A percentile compares a stretch with the other conserved stretches of the same genome.
These are phyloP conservation scores for Thelonectria discophora DNA, from an alignment of 2,329 filamentous ascomycete genomes.

Conservation along the genomic window DNA sequence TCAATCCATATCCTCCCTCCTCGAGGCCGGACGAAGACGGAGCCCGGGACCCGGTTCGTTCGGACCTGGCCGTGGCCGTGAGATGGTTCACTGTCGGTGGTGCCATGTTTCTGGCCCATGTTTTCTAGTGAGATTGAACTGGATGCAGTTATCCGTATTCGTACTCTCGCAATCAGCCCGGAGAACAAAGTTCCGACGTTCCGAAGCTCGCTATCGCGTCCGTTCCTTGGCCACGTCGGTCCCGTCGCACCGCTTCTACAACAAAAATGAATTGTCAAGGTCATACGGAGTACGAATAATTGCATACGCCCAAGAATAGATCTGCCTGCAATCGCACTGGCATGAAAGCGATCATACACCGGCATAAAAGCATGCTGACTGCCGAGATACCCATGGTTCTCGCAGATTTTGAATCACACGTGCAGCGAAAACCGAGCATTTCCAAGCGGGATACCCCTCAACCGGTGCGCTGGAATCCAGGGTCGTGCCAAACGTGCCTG, in stretches of 20 bases:
- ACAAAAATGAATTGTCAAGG: neutral
- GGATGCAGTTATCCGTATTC: neutral
- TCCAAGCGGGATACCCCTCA: neutral
- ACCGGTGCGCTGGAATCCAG: neutral
- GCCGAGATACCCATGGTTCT: neutral
- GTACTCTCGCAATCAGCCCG: neutral
- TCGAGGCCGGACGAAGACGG: neutral
- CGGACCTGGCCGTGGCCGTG: constrained; percentile 16
- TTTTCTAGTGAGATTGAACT: constrained; percentile 4
- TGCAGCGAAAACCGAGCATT: no score
- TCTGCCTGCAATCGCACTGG: neutral
- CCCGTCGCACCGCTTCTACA: constrained; percentile 1
- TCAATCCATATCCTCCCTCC: neutral
- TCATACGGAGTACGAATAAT: neutral
- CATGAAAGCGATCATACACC: neutral
- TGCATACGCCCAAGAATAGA: neutral
- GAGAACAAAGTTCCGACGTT: constrained; percentile 21
- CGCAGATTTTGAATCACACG: neutral
- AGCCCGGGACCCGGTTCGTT: neutral
- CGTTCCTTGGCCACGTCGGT: neutral
- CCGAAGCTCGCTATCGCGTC: constrained; percentile 35
- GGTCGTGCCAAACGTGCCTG: no score
- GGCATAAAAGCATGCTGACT: neutral
- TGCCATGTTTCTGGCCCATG: constrained; percentile 9
- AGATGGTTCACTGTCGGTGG: constrained; percentile 1